Conservation (phyloP, 768 basidiomycete genomes). For the Trametes cinnabarina region DNA sequence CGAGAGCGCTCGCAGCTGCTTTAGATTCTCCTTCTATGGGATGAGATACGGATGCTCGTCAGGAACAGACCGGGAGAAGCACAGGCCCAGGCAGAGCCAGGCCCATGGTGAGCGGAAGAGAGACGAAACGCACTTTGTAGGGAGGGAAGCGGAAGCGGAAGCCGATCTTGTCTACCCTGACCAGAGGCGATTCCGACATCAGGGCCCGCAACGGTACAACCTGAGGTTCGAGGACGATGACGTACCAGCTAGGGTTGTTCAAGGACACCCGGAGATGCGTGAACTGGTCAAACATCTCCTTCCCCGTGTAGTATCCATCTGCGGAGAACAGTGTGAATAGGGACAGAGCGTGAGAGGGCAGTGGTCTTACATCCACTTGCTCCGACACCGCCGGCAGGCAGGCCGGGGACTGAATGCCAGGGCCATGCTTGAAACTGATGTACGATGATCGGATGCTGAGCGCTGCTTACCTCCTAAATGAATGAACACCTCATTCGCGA, state of each 20-base stretch:
- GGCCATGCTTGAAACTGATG: too few species aligned
- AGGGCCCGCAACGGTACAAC: too few species aligned
- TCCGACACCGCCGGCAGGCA: conserved; percentile 63
- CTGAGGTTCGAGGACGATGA: not conserved
- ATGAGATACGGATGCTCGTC: not conserved
- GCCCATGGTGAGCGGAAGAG: not conserved
- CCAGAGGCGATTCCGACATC: too few species aligned
- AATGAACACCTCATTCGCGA: too few species aligned
- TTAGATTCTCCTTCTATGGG: not conserved
- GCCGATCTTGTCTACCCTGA: conserved; percentile 13
- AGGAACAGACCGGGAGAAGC: too few species aligned
- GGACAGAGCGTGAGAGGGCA: too few species aligned
- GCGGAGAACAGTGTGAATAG: conserved; percentile 32
- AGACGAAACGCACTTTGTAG: conserved; percentile 2
- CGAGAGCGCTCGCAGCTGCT: not conserved
- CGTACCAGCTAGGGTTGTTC: conserved; percentile 38
- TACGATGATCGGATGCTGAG: too few species aligned
- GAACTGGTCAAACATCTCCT: conserved; percentile 70
- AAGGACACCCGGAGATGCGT: conserved; percentile 65
- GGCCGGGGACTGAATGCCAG: conserved; percentile 43
- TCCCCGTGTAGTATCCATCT: conserved; percentile 61
- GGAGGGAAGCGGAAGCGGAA: conserved; percentile 16
- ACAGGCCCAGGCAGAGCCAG: too few species aligned
- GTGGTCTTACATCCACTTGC: conserved; percentile 58
- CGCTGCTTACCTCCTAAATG: too few species aligned